Evolutionary conservation across 805 yeast species (phyloP), one percentile per base, ranked within the genome.

Genomic region (Priceomyces fermenticarens): DNA sequence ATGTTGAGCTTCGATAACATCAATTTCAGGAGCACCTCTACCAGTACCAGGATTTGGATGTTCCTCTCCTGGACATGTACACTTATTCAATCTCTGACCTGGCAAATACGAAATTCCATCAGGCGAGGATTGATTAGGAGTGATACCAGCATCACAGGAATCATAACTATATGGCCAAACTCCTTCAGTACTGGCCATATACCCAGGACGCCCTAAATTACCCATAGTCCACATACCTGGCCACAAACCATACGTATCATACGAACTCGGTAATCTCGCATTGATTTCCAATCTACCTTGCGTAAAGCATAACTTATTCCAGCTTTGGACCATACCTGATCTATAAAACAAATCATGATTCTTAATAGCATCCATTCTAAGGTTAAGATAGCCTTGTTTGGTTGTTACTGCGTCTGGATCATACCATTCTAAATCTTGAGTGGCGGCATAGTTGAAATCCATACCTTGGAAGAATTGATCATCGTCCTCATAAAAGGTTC

Each of bases 381-480:
- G 53, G 36, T 67, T 63, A 38, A 86, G 59, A 3, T 88, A 73
- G 44, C 97, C 97, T 50, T 85, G 77, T 5, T 65, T 68, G 0
- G 97, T 90, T 25, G 81, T 74, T 3, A 75, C 80, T 1, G 96
- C 96, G 58, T 90, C 97, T 1, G 97, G 97, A 44, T 80, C 83
- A 63, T 90, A 90, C 97, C 97, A 90, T 67, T 90, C 97, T 55
- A 88, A 73, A 70, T 90, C 97, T 43, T 77, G 66, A 6, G 97
- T 90, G 17, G 96, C 96, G 39, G 77, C 89, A 62, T 90, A 90
- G 60, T 88, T 80, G 29, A 89, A 52, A 63, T 89, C 88, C 2
- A 83, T 85, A 3, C 88, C 96, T 33, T 85, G 77, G 85, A 91
- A 90, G 57, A 85, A 88, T 62, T 87, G 96, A 59, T 89, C 97